Evolutionary conservation across 441 rosid species (phyloP), one percentile per base, ranked within the genome.

Genomic region (Adansonia grandidieri): DNA sequence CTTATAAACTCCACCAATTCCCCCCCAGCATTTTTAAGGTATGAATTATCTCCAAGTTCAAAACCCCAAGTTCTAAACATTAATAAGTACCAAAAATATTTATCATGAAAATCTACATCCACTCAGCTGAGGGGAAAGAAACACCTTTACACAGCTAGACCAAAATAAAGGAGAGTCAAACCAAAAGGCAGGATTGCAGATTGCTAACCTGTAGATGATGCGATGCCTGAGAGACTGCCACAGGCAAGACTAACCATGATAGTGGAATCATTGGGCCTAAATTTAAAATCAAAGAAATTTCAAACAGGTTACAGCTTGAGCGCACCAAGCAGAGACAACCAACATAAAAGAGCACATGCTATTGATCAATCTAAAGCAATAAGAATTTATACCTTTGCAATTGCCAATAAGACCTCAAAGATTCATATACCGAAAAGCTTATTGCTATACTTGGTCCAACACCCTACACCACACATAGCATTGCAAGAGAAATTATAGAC

Each of bases 361-460:
- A 71, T 2, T 4, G 42, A 40, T 73, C 37, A 54, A 81, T 65
- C 79, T 17, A 69, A 68, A 63, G 13, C 13, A 63, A 32, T 28
- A 48, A 64, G 60, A 53, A 53, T 9, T 8, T 51, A 84, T 83
- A 93, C 99, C 99, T 93, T 77, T 78, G 87, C 60, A 90, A 88
- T 32, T 70, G 75, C 98, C 97, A 95, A 60, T 74, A 84, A 6
- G 95, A 89, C 85, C 89, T 91, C 71, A 92, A 77, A 75, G 86
- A 83, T 86, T 93, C 98, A 2, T 92, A 95, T 75, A 86, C 91
- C 17, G 93, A 87, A 85, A 95, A 95, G 83, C 95, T 91, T 77
- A 95, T 89, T 22, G 99, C 99, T 76, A 95, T 85, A 73, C 88
- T 93, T 47, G 99, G 99, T 63, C 95, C 99, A 81, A 96, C 97